These are phyloP conservation scores for Cyathus olla DNA, from an alignment of 1,284 basidiomycete species.

Conservation along the genomic window DNA sequence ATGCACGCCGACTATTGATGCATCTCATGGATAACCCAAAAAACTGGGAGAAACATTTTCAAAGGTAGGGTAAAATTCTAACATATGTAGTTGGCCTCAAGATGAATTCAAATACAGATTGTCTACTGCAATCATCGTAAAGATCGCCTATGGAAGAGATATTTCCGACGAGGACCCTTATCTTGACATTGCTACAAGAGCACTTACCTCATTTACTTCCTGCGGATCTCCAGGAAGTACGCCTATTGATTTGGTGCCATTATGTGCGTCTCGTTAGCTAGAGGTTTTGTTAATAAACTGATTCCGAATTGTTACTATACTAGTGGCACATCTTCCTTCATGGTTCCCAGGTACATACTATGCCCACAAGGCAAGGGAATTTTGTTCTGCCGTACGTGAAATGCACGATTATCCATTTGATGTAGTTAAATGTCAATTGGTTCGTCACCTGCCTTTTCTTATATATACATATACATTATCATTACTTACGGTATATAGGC, in stretches of 20 bases:
- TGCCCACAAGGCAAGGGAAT: slow-evolving; percentile 15
- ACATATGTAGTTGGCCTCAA: too few species aligned
- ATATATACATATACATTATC: not conserved
- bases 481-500: slow-evolving; percentile 4
- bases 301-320: not conserved
- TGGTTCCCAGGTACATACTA: slow-evolving; percentile 37
- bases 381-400: slow-evolving; percentile 1
- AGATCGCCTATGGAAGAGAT: slow-evolving; percentile 24
- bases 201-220: slow-evolving; percentile 2
- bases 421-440: slow-evolving; percentile 20
- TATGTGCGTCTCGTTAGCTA: slow-evolving; percentile 6
- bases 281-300: not conserved
- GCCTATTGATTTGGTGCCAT: slow-evolving; percentile 25
- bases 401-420: slow-evolving; percentile 11
- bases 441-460: slow-evolving; percentile 6
- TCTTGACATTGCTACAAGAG: slow-evolving; percentile 12
- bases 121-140: slow-evolving; percentile 17
- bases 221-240: slow-evolving; percentile 23
- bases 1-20: slow-evolving; percentile 8
- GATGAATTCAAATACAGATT: not conserved
- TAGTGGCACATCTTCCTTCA: slow-evolving; percentile 27
- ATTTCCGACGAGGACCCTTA: slow-evolving; percentile 24
- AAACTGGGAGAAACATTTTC: slow-evolving; percentile 11
- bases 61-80: slow-evolving; percentile 12
- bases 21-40: slow-evolving; percentile 5